These are phyloP conservation scores for Trichosporon asahii DNA, from an alignment of 1,284 basidiomycete species.

Conservation along the genomic window DNA sequence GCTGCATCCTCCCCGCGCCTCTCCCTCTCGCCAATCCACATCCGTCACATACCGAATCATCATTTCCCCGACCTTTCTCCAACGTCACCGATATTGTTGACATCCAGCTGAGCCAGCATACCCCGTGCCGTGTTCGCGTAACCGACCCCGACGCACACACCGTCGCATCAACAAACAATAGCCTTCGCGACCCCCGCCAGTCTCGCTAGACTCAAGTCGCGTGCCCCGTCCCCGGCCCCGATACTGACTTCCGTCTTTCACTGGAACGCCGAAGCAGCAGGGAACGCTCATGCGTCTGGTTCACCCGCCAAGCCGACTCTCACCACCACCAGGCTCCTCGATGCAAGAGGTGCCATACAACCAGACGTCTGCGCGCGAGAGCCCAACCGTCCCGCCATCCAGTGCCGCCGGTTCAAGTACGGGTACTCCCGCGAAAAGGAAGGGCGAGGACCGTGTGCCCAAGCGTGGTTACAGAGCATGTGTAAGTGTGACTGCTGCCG, in stretches of 20 bases:
- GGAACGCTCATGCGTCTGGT: slow-evolving; percentile 21
- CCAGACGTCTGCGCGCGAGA: neutral
- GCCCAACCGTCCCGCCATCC: neutral
- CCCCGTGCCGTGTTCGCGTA: neutral
- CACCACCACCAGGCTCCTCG: slow-evolving; percentile 31
- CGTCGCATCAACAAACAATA: neutral
- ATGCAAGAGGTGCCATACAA: slow-evolving; percentile 18
- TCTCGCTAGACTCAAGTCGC: neutral
- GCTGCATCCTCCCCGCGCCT: neutral
- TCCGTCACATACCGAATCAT: slow-evolving; percentile 9
- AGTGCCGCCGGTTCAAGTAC: slow-evolving; percentile 6
- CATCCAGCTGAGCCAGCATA: neutral
- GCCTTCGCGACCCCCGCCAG: neutral
- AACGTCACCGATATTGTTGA: neutral
- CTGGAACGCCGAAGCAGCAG: neutral
- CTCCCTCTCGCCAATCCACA: neutral
- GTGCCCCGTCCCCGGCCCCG: neutral
- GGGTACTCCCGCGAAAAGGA: slow-evolving; percentile 16
- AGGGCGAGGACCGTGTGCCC: slow-evolving; percentile 32
- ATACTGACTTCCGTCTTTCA: neutral
- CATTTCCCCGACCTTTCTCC: neutral
- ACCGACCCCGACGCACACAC: neutral
- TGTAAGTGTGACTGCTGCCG: slow-evolving; percentile 27
- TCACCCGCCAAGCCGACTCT: slow-evolving; percentile 37
- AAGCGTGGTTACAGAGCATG: slow-evolving; percentile 48